These are phyloP conservation scores for Podila epigama DNA, from an alignment of 192 early-diverging fungal genomes.

Conservation along the genomic window DNA sequence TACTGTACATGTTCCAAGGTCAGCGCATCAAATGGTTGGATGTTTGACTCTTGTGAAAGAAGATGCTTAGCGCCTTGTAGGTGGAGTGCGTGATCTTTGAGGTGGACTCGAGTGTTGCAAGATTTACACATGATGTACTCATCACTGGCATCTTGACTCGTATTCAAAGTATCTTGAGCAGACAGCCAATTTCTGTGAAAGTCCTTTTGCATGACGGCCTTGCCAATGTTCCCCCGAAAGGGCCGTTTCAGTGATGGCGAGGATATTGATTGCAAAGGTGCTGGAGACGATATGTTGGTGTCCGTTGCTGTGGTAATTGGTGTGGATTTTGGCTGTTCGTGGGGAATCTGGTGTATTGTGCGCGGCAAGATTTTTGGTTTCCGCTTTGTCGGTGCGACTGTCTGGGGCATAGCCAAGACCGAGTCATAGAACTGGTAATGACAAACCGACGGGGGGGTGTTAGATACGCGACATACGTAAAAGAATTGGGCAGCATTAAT, in stretches of 20 bases:
- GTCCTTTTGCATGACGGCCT: conserved; percentile 1
- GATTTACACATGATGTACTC: conserved; percentile 26
- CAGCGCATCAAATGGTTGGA: conserved; percentile 28
- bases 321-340: not conserved
- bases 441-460: too few relatives aligned
- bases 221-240: not conserved
- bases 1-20: conserved; percentile 31
- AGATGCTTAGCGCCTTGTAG: conserved; percentile 27
- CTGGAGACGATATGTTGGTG: not conserved
- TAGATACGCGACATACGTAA: not conserved
- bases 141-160: not conserved
- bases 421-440: conserved; percentile 25
- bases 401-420: conserved; percentile 25
- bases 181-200: conserved; percentile 25
- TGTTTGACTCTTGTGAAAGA: conserved; percentile 27
- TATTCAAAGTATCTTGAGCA: not conserved
- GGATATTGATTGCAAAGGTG: not conserved
- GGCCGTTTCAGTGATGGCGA: not conserved
- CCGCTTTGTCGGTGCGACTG: not conserved
- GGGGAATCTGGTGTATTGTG: not conserved
- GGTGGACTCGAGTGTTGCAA: conserved; percentile 32
- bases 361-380: not conserved
- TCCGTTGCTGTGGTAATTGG: not conserved
- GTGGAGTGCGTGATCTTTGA: conserved; percentile 28
- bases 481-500: not conserved